phyloP scores from a whole-genome alignment of 768 basidiomycete species.

The Hygrophorus pudorinus region DNA sequence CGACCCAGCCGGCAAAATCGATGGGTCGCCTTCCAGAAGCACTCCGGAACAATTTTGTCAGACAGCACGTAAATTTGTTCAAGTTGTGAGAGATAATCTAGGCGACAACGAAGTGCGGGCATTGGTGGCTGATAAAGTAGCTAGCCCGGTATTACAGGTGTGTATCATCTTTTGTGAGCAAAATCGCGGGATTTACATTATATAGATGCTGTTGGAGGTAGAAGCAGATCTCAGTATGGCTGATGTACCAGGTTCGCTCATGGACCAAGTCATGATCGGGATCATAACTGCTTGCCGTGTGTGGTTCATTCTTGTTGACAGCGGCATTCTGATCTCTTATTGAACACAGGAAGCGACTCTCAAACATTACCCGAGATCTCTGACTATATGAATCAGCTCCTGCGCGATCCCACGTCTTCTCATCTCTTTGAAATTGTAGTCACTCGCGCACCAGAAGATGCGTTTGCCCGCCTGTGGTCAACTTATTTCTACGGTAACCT shows the following conservation, averaged over 20 bases:
- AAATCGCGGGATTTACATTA: constrained; percentile 7
- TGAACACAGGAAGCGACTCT: constrained; percentile 29
- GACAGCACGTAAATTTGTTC: constrained; percentile 37
- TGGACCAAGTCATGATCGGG: constrained; percentile 75
- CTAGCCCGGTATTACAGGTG: constrained; percentile 70
- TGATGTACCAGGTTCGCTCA: constrained; percentile 55
- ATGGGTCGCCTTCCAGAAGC: constrained; percentile 15
- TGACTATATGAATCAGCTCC: constrained; percentile 72
- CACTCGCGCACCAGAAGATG: constrained; percentile 42
- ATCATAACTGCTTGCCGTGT: constrained; percentile 56
- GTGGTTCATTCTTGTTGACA: constrained; percentile 17
- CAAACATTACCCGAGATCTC: constrained; percentile 37
- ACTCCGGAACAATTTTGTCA: constrained; percentile 40
- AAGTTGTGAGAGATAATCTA: constrained; percentile 39
- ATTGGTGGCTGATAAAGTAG: constrained; percentile 64
- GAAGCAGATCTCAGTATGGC: constrained; percentile 61
- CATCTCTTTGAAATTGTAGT: constrained; percentile 84
- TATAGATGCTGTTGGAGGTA: constrained; percentile 71
- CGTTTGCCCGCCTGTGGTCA: constrained; percentile 65
- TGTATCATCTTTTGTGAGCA: constrained; percentile 9
- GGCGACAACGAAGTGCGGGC: constrained; percentile 68
- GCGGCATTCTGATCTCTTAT: not conserved
- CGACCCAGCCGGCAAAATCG: constrained; percentile 24
- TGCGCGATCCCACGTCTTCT: constrained; percentile 82
- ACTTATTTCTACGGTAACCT: constrained; percentile 71